These are phyloP conservation scores for Scutellaria minor DNA, from an alignment of 257 asterid genomes.

Conservation along the genomic window DNA sequence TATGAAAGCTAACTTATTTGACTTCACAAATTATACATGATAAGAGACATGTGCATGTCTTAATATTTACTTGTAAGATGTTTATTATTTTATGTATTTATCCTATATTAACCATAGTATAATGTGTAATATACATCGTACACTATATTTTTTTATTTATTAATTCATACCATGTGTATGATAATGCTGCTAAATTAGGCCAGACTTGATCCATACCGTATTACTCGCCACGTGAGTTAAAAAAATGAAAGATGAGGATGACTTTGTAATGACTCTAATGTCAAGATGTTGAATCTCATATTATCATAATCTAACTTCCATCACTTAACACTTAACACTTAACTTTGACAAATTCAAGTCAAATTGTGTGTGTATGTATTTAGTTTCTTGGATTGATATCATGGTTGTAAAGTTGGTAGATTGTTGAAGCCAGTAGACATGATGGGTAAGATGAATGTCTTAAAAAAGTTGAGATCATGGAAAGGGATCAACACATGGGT, in stretches of 20 bases:
- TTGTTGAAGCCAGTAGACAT: constrained; percentile 23
- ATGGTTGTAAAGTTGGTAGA: background rate
- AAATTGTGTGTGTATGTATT: background rate
- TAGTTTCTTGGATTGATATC: no score
- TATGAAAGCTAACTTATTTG: constrained; percentile 35
- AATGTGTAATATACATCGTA: no score
- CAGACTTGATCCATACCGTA: no score
- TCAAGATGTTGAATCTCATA: constrained; percentile 28
- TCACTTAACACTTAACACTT: background rate
- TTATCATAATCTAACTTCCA: constrained; percentile 10
- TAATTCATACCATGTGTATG: no score
- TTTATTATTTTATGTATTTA: no score
- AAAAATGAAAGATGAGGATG: no score
- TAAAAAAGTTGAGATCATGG: constrained; percentile 41
- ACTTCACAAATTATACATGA: constrained; percentile 1
- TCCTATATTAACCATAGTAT: no score
- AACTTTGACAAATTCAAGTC: constrained; percentile 16
- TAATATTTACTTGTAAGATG: no score
- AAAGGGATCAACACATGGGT: constrained; percentile 42
- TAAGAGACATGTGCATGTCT: no score
- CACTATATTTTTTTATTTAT: no score
- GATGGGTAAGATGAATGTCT: constrained; percentile 45
- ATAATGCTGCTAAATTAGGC: no score
- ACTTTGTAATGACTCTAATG: constrained; percentile 30
- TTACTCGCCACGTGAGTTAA: no score